Evolutionary conservation across 257 asterid species (phyloP).

Genomic region (Penstemon davidsonii): DNA sequence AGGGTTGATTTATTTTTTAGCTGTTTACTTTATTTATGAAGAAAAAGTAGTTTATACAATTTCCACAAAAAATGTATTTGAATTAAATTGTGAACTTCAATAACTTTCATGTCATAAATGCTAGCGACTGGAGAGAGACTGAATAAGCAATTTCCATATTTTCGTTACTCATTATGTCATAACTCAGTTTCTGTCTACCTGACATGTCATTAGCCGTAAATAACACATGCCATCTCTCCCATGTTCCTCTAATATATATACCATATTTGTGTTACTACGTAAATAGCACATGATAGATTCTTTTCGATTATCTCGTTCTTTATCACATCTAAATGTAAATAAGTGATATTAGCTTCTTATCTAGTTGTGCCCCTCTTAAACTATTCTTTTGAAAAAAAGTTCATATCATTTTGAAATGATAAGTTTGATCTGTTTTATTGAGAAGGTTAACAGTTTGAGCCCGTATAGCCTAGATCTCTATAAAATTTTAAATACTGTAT

Average conservation of each 20-base stretch:
- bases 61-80: not conserved
- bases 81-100: not conserved
- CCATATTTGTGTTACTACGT: not conserved
- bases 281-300: not conserved
- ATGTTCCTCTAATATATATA: not conserved
- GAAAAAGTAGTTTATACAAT: not conserved
- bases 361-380: constrained; percentile 8
- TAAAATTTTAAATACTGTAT: too few species aligned
- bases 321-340: constrained; percentile 1
- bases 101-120: constrained; percentile 8
- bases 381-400: too few species aligned
- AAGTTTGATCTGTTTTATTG: too few species aligned
- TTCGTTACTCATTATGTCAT: not conserved
- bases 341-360: constrained; percentile 10
- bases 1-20: not conserved
- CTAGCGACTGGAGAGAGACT: not conserved
- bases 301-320: constrained; percentile 7
- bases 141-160: constrained; percentile 13
- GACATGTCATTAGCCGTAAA: too few species aligned
- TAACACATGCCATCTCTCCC: not conserved
- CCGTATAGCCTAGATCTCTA: too few species aligned
- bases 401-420: too few species aligned
- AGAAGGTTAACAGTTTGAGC: too few species aligned
- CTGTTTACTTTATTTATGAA: not conserved
- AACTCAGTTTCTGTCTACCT: not conserved